Evolutionary conservation across 371 early-diverging fungal genomes (phyloP).

Genomic region (Syncephalastrum sp.): DNA sequence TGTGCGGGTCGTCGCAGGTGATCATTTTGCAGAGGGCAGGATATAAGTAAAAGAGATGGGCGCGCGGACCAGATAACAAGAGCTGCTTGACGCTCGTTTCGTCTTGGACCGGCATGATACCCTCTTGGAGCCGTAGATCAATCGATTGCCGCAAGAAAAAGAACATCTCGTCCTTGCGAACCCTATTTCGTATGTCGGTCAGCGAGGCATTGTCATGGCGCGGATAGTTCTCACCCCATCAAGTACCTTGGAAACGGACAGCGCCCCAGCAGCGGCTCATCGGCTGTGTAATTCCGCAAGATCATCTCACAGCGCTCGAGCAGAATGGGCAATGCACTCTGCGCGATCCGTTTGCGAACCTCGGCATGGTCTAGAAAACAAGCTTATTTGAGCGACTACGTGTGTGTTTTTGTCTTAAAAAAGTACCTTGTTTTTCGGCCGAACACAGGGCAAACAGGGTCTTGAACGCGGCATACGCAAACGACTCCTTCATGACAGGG

Average conservation of each 20-base stretch:
- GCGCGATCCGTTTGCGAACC: constrained; percentile 63
- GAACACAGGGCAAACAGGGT: constrained; percentile 70
- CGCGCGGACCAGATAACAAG: constrained; percentile 60
- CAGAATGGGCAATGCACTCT: constrained; percentile 67
- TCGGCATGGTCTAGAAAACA: constrained; percentile 28
- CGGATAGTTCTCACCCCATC: constrained; percentile 41
- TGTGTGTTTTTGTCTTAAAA: not conserved
- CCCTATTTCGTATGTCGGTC: constrained; percentile 30
- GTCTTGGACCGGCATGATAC: constrained; percentile 32
- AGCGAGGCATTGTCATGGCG: not conserved
- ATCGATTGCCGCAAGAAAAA: constrained; percentile 66
- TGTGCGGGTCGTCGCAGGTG: constrained; percentile 55
- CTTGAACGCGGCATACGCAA: constrained; percentile 68
- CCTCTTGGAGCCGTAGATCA: constrained; percentile 56
- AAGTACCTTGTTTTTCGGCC: constrained; percentile 46
- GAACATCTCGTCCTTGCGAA: constrained; percentile 75
- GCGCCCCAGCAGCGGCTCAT: constrained; percentile 72
- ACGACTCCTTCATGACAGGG: constrained; percentile 68
- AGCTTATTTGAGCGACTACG: not conserved
- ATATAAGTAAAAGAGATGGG: constrained; percentile 76
- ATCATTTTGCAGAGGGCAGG: constrained; percentile 64
- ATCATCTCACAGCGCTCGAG: constrained; percentile 69
- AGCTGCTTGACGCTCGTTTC: constrained; percentile 39
- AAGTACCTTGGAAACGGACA: constrained; percentile 79
- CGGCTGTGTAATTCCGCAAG: constrained; percentile 69